phyloP scores from a whole-genome alignment of 148 eudicot genomes.

The Diospyros kaki region DNA sequence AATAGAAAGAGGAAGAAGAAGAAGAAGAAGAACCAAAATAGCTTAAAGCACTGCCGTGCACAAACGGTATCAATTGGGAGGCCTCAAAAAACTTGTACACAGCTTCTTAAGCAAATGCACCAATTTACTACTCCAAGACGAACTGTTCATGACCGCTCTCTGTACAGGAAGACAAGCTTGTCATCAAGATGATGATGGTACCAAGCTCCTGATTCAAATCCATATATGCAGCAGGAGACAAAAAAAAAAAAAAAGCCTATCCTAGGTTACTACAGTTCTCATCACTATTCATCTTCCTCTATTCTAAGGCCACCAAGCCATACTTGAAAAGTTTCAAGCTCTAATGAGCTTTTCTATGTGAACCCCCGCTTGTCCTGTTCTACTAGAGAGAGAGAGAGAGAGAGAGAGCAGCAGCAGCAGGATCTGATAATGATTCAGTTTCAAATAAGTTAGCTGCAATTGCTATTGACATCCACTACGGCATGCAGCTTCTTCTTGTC shows the following conservation, averaged over 20 bases:
- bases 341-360: background rate
- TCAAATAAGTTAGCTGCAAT: constrained; percentile 14
- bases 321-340: background rate
- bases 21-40: background rate
- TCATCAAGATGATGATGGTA: background rate
- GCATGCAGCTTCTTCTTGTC: constrained; percentile 27
- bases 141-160: background rate
- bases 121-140: background rate
- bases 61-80: background rate
- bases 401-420: background rate
- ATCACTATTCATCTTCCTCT: background rate
- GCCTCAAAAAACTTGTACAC: background rate
- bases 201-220: constrained; percentile 6
- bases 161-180: constrained; percentile 2
- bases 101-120: constrained; percentile 5
- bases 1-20: background rate
- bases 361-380: background rate
- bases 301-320: background rate
- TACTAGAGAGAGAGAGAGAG: background rate
- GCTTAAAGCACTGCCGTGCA: background rate
- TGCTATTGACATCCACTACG: constrained; percentile 13
- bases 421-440: constrained; percentile 7
- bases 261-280: constrained; percentile 1
- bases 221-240: background rate
- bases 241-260: background rate